A percentile compares a stretch with the other conserved stretches of the same genome.
Conservation (phyloP, 805 yeast species). For the Lipomyces mesembrius region DNA sequence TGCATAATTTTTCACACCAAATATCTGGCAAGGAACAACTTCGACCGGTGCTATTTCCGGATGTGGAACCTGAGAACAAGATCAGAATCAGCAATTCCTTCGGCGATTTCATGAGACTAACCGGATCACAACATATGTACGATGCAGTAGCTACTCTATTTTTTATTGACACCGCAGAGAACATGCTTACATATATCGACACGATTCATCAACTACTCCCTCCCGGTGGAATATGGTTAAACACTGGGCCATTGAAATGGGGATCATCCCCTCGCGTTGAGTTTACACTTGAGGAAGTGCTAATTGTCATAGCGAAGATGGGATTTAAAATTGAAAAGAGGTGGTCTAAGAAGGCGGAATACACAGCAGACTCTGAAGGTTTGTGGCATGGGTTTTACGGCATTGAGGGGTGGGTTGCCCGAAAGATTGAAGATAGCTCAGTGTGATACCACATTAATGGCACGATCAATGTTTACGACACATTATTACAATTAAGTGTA, state of each 20-base stretch:
- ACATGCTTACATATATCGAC: conserved; percentile 74
- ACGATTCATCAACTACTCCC: conserved; percentile 57
- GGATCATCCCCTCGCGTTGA: conserved; percentile 81
- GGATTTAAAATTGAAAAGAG: conserved; percentile 61
- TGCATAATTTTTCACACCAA: conserved; percentile 75
- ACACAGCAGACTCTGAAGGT: conserved; percentile 43
- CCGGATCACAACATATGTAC: conserved; percentile 45
- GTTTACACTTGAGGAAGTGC: conserved; percentile 70
- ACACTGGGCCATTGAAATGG: conserved; percentile 90
- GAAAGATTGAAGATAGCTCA: conserved; percentile 7
- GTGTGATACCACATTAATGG: not conserved
- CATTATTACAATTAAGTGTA: not conserved
- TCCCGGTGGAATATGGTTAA: conserved; percentile 75
- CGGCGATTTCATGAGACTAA: conserved; percentile 69
- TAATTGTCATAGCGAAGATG: conserved; percentile 54
- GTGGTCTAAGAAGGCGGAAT: conserved; percentile 42
- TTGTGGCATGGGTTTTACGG: conserved; percentile 44
- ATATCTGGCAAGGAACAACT: conserved; percentile 54
- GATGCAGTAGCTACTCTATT: conserved; percentile 59
- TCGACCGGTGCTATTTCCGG: conserved; percentile 51
- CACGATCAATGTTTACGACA: not conserved
- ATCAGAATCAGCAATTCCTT: conserved; percentile 40
- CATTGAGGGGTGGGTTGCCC: conserved; percentile 39
- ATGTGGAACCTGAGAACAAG: conserved; percentile 39
- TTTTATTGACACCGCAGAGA: conserved; percentile 92